Percentiles rank a stretch among this genome's conserved stretches.
Conservation (phyloP, 768 basidiomycete species). For the Glaciozyma antarctica region DNA sequence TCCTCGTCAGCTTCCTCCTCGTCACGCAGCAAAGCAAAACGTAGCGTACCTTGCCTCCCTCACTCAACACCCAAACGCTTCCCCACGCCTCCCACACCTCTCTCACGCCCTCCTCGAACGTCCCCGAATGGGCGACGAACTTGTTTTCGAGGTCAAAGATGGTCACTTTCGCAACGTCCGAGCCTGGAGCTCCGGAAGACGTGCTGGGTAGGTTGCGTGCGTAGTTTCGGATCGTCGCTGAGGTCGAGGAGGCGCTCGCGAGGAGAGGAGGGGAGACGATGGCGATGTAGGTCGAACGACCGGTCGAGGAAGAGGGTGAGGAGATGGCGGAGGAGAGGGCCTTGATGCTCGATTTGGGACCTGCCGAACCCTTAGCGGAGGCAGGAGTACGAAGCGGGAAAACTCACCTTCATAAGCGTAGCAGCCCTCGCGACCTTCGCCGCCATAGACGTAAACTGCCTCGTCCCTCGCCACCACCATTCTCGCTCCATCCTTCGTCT, state of each 20-base stretch:
- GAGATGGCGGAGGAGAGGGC: slow-evolving; percentile 9
- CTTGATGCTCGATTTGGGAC: slow-evolving; percentile 30
- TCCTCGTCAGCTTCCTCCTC: neutral
- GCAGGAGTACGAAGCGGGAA: neutral
- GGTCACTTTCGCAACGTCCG: slow-evolving; percentile 45
- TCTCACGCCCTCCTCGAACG: slow-evolving; percentile 72
- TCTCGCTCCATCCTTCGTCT: slow-evolving; percentile 10
- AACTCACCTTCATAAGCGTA: slow-evolving; percentile 80
- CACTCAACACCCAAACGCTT: slow-evolving; percentile 64
- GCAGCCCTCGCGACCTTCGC: slow-evolving; percentile 70
- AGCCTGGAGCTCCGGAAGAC: neutral
- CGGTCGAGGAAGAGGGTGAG: slow-evolving; percentile 2
- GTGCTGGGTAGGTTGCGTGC: slow-evolving; percentile 47
- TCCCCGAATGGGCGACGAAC: slow-evolving; percentile 70
- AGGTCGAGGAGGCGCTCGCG: slow-evolving; percentile 55
- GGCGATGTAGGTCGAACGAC: slow-evolving; percentile 61
- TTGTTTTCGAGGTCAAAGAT: slow-evolving; percentile 90
- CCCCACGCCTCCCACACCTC: slow-evolving; percentile 76
- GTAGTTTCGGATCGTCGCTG: slow-evolving; percentile 52
- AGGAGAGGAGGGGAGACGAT: slow-evolving; percentile 79
- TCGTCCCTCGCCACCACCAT: slow-evolving; percentile 84
- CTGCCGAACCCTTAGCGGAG: neutral
- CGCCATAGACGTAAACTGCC: slow-evolving; percentile 75
- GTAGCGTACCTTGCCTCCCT: slow-evolving; percentile 59
- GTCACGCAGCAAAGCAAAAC: neutral